These are phyloP conservation scores for Leishmania braziliensis DNA, from an alignment of 208 protist species.

Conservation along the genomic window DNA sequence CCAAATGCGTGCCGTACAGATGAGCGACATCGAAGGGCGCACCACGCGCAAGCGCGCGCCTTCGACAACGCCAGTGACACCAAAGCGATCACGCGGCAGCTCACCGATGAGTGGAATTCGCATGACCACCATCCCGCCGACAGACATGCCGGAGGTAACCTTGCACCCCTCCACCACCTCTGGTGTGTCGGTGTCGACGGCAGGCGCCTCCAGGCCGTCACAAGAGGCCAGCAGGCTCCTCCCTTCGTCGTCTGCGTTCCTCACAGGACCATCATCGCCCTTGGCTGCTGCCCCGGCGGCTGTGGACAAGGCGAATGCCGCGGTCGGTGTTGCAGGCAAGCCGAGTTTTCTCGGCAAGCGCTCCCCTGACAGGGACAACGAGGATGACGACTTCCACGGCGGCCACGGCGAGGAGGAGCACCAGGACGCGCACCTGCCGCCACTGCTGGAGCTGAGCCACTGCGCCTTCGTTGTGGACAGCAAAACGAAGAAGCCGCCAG, in stretches of 20 bases:
- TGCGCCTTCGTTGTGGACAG: constrained; percentile 82
- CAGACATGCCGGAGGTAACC: constrained; percentile 39
- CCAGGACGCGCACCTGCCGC: background rate
- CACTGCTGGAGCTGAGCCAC: constrained; percentile 35
- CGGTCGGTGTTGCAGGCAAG: too few species aligned
- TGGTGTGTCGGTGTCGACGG: background rate
- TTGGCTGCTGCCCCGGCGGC: background rate
- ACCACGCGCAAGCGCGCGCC: constrained; percentile 47
- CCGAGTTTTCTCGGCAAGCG: background rate
- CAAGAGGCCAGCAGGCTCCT: background rate
- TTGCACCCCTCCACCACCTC: constrained; percentile 21
- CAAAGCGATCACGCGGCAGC: constrained; percentile 40
- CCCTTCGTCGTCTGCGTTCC: background rate
- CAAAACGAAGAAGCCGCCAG: constrained; percentile 51
- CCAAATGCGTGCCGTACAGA: constrained; percentile 9
- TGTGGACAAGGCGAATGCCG: background rate
- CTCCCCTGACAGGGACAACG: background rate
- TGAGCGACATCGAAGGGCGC: constrained; percentile 24
- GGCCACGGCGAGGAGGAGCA: background rate
- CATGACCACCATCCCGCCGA: constrained; percentile 27
- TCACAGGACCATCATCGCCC: background rate
- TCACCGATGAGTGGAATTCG: constrained; percentile 42
- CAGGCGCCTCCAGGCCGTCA: background rate
- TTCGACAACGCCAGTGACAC: constrained; percentile 52
- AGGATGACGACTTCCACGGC: background rate